Percentiles rank a stretch among this genome's conserved stretches.
phyloP scores from a whole-genome alignment of 495 filamentous ascomycete species.

The Aspergillus mulundensis region DNA sequence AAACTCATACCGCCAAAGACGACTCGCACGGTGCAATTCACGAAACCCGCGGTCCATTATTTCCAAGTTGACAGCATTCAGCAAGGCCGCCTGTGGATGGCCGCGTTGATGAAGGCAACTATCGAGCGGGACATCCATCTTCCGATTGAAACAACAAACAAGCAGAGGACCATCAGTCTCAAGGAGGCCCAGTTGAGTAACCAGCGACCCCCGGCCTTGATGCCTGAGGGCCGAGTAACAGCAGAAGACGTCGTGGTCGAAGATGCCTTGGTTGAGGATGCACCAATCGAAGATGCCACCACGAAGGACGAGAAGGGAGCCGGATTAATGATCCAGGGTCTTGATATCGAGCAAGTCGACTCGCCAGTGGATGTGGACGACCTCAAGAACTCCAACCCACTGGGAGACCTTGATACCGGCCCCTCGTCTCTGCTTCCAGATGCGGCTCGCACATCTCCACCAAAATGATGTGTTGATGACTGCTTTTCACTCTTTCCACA shows the following conservation, averaged over 20 bases:
- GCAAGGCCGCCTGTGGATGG: conserved; percentile 95
- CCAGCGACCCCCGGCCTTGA: conserved; percentile 82
- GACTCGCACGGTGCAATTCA: conserved; percentile 90
- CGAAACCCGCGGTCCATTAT: conserved; percentile 93
- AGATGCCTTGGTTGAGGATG: neutral
- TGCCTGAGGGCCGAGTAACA: conserved; percentile 40
- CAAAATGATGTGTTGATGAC: conserved; percentile 1
- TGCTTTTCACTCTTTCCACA: neutral
- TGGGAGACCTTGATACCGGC: conserved; percentile 27
- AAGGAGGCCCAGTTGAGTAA: conserved; percentile 78
- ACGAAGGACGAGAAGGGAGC: conserved; percentile 24
- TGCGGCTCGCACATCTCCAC: conserved; percentile 21
- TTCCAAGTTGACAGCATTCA: conserved; percentile 90
- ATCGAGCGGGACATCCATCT: conserved; percentile 87
- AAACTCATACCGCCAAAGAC: conserved; percentile 90
- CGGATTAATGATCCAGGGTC: conserved; percentile 34
- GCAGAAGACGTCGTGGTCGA: conserved; percentile 5
- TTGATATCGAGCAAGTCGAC: conserved; percentile 26
- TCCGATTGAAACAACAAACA: conserved; percentile 82
- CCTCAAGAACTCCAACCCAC: conserved; percentile 14
- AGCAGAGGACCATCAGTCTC: conserved; percentile 87
- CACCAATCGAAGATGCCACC: neutral
- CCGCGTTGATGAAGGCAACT: conserved; percentile 96
- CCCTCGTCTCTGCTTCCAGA: conserved; percentile 27
- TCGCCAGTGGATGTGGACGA: conserved; percentile 18